Conservation (phyloP, 1,139 yeast species). For the Kodamaea plutei region DNA sequence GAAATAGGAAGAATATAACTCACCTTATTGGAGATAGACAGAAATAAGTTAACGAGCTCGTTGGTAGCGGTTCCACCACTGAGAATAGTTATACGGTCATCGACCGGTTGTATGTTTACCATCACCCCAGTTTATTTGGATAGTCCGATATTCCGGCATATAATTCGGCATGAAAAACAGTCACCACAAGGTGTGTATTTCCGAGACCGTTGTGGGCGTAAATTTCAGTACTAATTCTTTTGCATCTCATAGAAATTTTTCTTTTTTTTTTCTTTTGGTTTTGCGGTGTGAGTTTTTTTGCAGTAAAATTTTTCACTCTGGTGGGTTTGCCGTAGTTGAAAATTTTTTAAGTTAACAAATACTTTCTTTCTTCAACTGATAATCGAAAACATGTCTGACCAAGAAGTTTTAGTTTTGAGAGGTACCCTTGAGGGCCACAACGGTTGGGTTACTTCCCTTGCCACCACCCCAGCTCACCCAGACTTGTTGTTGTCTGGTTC, state of each 20-base stretch:
- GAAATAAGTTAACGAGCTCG: slow-evolving; percentile 50
- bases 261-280: too few relatives aligned
- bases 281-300: too few relatives aligned
- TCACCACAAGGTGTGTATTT: slow-evolving; percentile 30
- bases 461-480: slow-evolving; percentile 98
- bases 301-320: background rate
- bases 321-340: background rate
- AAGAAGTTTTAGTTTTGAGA: slow-evolving; percentile 98
- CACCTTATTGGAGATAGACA: slow-evolving; percentile 35
- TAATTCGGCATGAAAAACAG: slow-evolving; percentile 35
- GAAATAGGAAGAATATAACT: slow-evolving; percentile 77
- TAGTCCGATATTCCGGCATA: slow-evolving; percentile 23
- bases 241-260: slow-evolving; percentile 1
- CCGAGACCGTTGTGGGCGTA: slow-evolving; percentile 31
- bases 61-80: slow-evolving; percentile 81
- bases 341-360: background rate
- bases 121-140: too few relatives aligned
- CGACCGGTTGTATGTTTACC: too few relatives aligned
- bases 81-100: slow-evolving; percentile 38
- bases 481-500: slow-evolving; percentile 97
- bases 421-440: slow-evolving; percentile 94
- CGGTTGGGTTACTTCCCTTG: slow-evolving; percentile 96
- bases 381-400: slow-evolving; percentile 67
- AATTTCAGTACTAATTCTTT: slow-evolving; percentile 16
- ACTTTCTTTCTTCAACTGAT: slow-evolving; percentile 3